Conservation (phyloP, 2,329 filamentous ascomycete species). For the Chaetomiaceae sp. region DNA sequence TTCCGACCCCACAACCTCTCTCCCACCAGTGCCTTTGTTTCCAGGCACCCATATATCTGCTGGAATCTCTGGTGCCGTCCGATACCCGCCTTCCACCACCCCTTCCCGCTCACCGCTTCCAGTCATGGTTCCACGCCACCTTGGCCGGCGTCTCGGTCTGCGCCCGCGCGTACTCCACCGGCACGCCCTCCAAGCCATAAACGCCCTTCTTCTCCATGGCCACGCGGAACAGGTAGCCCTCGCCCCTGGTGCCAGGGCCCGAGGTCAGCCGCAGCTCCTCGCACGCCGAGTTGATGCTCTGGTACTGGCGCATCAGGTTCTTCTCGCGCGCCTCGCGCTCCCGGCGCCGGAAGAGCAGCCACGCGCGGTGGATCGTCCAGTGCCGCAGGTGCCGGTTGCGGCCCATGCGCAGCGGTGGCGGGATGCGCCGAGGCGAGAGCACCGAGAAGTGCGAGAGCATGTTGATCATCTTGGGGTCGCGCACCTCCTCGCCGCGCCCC, state of each 20-base stretch:
- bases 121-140: conserved; percentile 88
- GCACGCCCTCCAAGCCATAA: conserved; percentile 66
- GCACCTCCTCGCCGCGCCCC: conserved; percentile 12
- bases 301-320: conserved; percentile 74
- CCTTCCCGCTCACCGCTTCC: conserved; percentile 65
- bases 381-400: conserved; percentile 85
- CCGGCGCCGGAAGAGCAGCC: conserved; percentile 73
- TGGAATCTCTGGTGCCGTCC: too few relatives aligned
- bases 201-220: conserved; percentile 89
- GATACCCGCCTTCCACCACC: too few relatives aligned
- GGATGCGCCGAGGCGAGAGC: conserved; percentile 32
- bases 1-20: too few relatives aligned
- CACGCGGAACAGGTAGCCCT: conserved; percentile 75
- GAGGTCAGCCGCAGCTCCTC: conserved; percentile 68
- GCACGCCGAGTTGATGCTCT: conserved; percentile 77
- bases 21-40: too few relatives aligned
- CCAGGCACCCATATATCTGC: too few relatives aligned
- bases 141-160: conserved; percentile 78
- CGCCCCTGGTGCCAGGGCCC: conserved; percentile 51
- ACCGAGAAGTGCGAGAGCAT: conserved; percentile 32
- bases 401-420: conserved; percentile 76
- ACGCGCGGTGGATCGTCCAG: conserved; percentile 98
- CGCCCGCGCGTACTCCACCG: conserved; percentile 83
- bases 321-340: conserved; percentile 58
- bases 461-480: conserved; percentile 32